These are phyloP conservation scores for Apophysomyces trapeziformis DNA, from an alignment of 371 early-diverging fungal genomes.

Conservation along the genomic window DNA sequence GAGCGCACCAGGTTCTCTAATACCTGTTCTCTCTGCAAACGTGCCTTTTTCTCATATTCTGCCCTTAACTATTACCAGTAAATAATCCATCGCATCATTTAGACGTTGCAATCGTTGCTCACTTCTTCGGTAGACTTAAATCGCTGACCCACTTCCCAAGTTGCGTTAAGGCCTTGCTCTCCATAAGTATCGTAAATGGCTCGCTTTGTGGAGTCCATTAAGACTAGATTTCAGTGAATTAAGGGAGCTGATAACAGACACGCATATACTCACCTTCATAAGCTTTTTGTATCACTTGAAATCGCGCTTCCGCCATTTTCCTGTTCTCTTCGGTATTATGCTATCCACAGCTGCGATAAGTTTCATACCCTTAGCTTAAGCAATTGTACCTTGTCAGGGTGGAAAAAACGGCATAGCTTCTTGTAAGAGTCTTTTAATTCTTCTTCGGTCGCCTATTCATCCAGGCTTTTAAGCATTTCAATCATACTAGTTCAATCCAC, in stretches of 20 bases:
- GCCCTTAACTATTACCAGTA: slow-evolving; percentile 65
- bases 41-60: slow-evolving; percentile 81
- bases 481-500: slow-evolving; percentile 11
- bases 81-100: not conserved
- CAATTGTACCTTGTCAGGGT: slow-evolving; percentile 77
- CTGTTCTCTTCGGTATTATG: slow-evolving; percentile 34
- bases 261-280: slow-evolving; percentile 75
- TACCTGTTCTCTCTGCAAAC: slow-evolving; percentile 73
- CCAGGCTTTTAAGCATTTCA: slow-evolving; percentile 1
- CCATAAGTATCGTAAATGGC: slow-evolving; percentile 94
- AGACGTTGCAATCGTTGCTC: slow-evolving; percentile 6
- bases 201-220: slow-evolving; percentile 81
- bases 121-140: slow-evolving; percentile 86
- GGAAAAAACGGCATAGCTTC: slow-evolving; percentile 81
- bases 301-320: slow-evolving; percentile 72
- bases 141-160: slow-evolving; percentile 79
- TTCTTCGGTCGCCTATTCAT: slow-evolving; percentile 75
- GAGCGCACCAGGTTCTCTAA: slow-evolving; percentile 81
- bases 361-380: not conserved
- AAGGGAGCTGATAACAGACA: not conserved
- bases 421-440: slow-evolving; percentile 88
- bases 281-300: slow-evolving; percentile 84
- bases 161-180: slow-evolving; percentile 76
- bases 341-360: slow-evolving; percentile 6
- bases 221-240: slow-evolving; percentile 50